Evolutionary conservation across 495 filamentous ascomycete genomes (phyloP).

Genomic region (Penicillium cinerascens): DNA sequence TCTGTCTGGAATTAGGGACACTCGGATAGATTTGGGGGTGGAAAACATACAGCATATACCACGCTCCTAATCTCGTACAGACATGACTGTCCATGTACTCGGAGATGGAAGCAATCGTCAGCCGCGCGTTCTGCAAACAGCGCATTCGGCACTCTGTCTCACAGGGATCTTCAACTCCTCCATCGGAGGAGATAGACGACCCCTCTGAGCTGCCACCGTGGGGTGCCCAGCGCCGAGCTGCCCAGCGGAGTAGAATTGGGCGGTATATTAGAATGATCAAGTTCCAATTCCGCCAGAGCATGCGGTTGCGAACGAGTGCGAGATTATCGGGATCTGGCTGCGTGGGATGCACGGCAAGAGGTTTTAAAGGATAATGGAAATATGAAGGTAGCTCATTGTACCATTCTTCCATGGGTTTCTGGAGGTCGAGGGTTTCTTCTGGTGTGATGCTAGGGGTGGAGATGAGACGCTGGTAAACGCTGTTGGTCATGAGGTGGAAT

Average conservation of each 20-base stretch:
- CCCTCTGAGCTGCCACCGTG: conserved; percentile 19
- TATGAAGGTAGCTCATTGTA: conserved; percentile 43
- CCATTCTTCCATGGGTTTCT: conserved; percentile 49
- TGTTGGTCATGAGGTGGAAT: conserved; percentile 49
- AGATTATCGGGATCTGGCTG: conserved; percentile 34
- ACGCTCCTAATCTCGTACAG: conserved; percentile 43
- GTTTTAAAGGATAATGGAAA: conserved; percentile 33
- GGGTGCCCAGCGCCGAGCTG: conserved; percentile 40
- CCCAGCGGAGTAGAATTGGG: conserved; percentile 50
- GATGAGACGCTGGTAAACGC: conserved; percentile 49
- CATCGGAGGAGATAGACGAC: conserved; percentile 24
- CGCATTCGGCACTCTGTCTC: conserved; percentile 40
- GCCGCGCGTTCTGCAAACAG: conserved; percentile 42
- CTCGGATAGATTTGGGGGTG: not conserved
- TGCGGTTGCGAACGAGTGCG: conserved; percentile 37
- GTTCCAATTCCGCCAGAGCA: conserved; percentile 52
- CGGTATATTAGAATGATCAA: conserved; percentile 51
- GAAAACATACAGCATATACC: conserved; percentile 48
- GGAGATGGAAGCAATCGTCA: conserved; percentile 44
- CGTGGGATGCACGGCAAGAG: conserved; percentile 17
- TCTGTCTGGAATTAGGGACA: conserved; percentile 10
- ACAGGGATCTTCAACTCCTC: conserved; percentile 36
- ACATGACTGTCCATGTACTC: conserved; percentile 42
- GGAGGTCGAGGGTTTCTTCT: conserved; percentile 44
- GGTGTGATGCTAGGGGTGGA: conserved; percentile 47